phyloP scores from a whole-genome alignment of 129 eudicot genomes.

The Chrysanthemum lavandulifolium region DNA sequence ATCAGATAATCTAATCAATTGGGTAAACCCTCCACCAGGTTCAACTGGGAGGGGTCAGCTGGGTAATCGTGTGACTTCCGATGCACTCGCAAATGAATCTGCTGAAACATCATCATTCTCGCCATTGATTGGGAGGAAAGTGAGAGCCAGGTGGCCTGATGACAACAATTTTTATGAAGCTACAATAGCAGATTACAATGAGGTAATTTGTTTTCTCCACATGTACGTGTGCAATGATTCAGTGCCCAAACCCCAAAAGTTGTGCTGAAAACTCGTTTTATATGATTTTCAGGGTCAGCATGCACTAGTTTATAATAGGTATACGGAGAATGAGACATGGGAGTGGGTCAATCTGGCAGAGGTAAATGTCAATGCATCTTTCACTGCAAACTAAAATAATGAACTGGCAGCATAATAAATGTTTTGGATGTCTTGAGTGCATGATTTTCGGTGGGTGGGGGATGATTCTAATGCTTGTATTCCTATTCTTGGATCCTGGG shows the following conservation, averaged over 20 bases:
- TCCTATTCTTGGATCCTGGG: too few species aligned
- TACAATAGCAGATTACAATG: constrained; percentile 62
- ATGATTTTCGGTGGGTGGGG: too few species aligned
- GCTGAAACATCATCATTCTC: constrained; percentile 53
- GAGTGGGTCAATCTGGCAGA: constrained; percentile 90
- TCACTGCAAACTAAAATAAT: background rate
- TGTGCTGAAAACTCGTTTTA: constrained; percentile 28
- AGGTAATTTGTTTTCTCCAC: constrained; percentile 40
- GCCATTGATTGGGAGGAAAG: constrained; percentile 72
- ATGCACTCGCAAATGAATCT: constrained; percentile 55
- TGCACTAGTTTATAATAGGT: constrained; percentile 72
- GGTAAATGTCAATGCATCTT: constrained; percentile 33
- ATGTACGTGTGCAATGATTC: background rate
- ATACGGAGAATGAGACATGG: constrained; percentile 66
- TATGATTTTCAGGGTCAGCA: constrained; percentile 58
- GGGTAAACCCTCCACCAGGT: constrained; percentile 56
- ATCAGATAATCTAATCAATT: constrained; percentile 18
- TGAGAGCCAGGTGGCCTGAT: constrained; percentile 90
- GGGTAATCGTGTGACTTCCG: constrained; percentile 52
- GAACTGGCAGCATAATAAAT: too few species aligned
- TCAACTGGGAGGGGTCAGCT: constrained; percentile 60
- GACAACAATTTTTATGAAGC: constrained; percentile 95
- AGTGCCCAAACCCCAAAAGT: background rate
- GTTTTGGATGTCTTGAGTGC: background rate
- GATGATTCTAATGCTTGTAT: too few species aligned